Percentiles rank a stretch among this genome's conserved stretches.
Evolutionary conservation across 192 early-diverging fungal species (phyloP).

Genomic region (Coemansia sp.): DNA sequence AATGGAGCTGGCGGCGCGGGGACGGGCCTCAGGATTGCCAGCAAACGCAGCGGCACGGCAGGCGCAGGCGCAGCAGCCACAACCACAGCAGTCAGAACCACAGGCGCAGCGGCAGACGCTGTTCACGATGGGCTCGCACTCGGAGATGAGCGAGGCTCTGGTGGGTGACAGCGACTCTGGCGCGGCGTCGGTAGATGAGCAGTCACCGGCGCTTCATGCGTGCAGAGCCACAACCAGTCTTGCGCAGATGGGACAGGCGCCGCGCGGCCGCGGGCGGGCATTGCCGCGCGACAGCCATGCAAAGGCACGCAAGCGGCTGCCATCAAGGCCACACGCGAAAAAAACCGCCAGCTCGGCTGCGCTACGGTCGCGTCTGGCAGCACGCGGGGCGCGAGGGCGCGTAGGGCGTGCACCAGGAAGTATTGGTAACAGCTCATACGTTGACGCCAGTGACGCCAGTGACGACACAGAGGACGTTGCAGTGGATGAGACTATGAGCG

Average conservation of each 20-base stretch:
- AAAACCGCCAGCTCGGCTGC: slow-evolving; percentile 42
- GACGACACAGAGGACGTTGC: background rate
- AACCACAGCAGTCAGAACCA: background rate
- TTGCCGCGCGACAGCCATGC: background rate
- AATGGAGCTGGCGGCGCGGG: background rate
- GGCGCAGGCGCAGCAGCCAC: too few relatives aligned
- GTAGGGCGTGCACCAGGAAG: slow-evolving; percentile 1
- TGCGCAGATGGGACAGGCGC: slow-evolving; percentile 17
- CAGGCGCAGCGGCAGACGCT: slow-evolving; percentile 30
- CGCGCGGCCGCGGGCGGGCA: slow-evolving; percentile 1
- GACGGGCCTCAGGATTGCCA: slow-evolving; percentile 5
- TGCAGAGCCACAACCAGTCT: slow-evolving; percentile 51
- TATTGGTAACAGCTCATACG: slow-evolving; percentile 40
- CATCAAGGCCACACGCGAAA: slow-evolving; percentile 31
- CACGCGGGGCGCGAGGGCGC: slow-evolving; percentile 15
- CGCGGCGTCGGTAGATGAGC: background rate
- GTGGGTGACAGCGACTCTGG: background rate
- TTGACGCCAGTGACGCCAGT: slow-evolving; percentile 36
- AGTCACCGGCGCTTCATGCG: slow-evolving; percentile 21
- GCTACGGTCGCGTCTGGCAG: slow-evolving; percentile 31
- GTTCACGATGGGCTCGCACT: slow-evolving; percentile 52
- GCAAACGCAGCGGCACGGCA: slow-evolving; percentile 3
- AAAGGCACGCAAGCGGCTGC: slow-evolving; percentile 20
- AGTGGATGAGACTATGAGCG: too few relatives aligned
- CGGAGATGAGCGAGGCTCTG: slow-evolving; percentile 35